Percentiles rank a stretch among this genome's conserved stretches.
Conservation (phyloP, 371 early-diverging fungal species). For the Zychaea mexicana region DNA sequence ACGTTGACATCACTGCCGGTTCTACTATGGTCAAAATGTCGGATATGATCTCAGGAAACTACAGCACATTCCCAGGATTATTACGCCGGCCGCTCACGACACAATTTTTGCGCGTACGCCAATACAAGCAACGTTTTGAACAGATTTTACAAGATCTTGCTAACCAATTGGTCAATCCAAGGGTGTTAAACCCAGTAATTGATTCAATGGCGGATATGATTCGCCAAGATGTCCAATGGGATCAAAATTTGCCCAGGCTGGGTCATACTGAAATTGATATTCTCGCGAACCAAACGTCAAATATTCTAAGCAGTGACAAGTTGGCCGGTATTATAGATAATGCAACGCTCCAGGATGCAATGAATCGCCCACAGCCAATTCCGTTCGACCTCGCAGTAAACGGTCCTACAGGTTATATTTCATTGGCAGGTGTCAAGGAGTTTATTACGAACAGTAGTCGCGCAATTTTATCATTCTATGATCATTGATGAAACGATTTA, state of each 20-base stretch:
- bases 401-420: conserved; percentile 15
- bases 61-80: conserved; percentile 26
- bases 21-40: conserved; percentile 2
- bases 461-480: too few relatives aligned
- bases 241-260: conserved; percentile 22
- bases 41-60: conserved; percentile 27
- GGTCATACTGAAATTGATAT: conserved; percentile 6
- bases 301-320: too few relatives aligned
- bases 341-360: neutral
- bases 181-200: conserved; percentile 19
- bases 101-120: conserved; percentile 21
- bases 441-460: conserved; percentile 7
- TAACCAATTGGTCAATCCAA: conserved; percentile 22
- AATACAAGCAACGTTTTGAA: conserved; percentile 31
- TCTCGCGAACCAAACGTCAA: neutral
- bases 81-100: neutral
- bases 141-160: conserved; percentile 16
- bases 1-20: conserved; percentile 38
- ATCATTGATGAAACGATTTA: too few relatives aligned
- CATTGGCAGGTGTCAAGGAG: conserved; percentile 22
- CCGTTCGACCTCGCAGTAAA: conserved; percentile 14
- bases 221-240: conserved; percentile 43
- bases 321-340: neutral
- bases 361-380: neutral
- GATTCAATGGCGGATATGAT: conserved; percentile 27